Evolutionary conservation across 2,329 filamentous ascomycete species (phyloP).

Genomic region (Blastomyces emzantsi): DNA sequence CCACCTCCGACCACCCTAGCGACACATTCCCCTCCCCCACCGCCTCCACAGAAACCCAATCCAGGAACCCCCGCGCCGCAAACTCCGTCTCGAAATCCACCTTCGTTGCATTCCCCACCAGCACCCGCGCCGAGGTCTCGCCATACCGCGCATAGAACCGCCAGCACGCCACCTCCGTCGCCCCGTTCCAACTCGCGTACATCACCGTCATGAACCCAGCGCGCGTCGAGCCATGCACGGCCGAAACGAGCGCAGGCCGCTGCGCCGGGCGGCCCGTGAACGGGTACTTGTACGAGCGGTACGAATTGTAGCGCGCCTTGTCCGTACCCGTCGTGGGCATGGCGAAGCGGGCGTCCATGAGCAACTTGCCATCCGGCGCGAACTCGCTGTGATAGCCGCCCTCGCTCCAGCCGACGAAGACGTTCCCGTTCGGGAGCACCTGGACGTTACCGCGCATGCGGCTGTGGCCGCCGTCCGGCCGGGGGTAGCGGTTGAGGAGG

Average conservation of each 20-base stretch:
- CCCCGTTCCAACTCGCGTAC: slow-evolving; percentile 31
- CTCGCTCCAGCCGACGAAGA: slow-evolving; percentile 30
- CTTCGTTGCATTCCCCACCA: slow-evolving; percentile 25
- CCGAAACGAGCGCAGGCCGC: slow-evolving; percentile 25
- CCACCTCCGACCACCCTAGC: slow-evolving; percentile 19
- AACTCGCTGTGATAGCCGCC: slow-evolving; percentile 29
- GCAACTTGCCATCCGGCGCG: slow-evolving; percentile 22
- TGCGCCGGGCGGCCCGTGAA: slow-evolving; percentile 27
- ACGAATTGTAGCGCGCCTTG: slow-evolving; percentile 28
- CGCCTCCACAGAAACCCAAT: slow-evolving; percentile 26
- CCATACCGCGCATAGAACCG: slow-evolving; percentile 25
- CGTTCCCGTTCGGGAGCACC: slow-evolving; percentile 27
- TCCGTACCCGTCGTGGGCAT: neutral
- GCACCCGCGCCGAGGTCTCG: slow-evolving; percentile 20
- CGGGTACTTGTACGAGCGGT: slow-evolving; percentile 33
- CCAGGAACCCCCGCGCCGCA: slow-evolving; percentile 24
- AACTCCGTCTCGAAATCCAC: slow-evolving; percentile 32
- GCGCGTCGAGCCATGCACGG: slow-evolving; percentile 22
- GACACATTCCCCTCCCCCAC: slow-evolving; percentile 21
- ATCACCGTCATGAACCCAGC: slow-evolving; percentile 23
- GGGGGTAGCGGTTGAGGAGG: slow-evolving; percentile 22
- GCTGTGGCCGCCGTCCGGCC: slow-evolving; percentile 27
- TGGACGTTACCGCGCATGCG: slow-evolving; percentile 30
- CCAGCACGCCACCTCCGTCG: slow-evolving; percentile 31
- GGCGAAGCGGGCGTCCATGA: slow-evolving; percentile 28